Evolutionary conservation across 2,329 filamentous ascomycete genomes (phyloP), one percentile per base, ranked within the genome.

Genomic region (Metarhizium robertsii): DNA sequence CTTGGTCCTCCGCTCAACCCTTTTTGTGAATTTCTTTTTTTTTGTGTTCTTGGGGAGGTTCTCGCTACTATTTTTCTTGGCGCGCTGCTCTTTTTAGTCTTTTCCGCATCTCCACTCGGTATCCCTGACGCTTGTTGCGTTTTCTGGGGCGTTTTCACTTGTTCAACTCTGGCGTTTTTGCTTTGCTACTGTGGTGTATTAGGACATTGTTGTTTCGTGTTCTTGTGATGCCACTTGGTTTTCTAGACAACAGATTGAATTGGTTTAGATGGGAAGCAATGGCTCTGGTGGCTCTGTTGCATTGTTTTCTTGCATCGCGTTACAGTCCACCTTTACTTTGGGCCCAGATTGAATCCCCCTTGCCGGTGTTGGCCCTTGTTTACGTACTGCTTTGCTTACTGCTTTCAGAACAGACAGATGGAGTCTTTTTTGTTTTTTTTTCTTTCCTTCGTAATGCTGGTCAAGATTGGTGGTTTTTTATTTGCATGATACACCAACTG

Each of bases 1-100:
- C 54, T 54, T 48, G 48, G 55, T 64, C 65, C 65, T 68, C 63
- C 62, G 64, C 69, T 69, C 66, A 52, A 57, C 48, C 45, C 50
- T 62, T 65, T 62, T 64, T 53, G 45, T 49, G 43, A 54, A 50
- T 42, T 13, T 13, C 42, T 32, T 55, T 46, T 40, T 32, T 45
- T 55, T 64, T 61, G 56, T 56, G n/a, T 56, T 53, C 58, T 57
- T 56, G 30, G 53, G 57, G 57, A 52, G 42, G 18, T 52, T 53
- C 54, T 55, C 43, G 43, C 45, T 58, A 56, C 60, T 59, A 57
- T 53, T 50, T 38, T 52, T 34, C 32, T 57, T 55, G 52, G 58
- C 60, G 49, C 50, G 60, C 61, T 53, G 60, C 59, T 55, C 45
- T 56, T 54, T 52, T 55, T 53, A 58, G 56, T 60, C 64, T 59